Conservation (phyloP, 2,329 filamentous ascomycete genomes). For the Colletotrichum chlorophyti region DNA sequence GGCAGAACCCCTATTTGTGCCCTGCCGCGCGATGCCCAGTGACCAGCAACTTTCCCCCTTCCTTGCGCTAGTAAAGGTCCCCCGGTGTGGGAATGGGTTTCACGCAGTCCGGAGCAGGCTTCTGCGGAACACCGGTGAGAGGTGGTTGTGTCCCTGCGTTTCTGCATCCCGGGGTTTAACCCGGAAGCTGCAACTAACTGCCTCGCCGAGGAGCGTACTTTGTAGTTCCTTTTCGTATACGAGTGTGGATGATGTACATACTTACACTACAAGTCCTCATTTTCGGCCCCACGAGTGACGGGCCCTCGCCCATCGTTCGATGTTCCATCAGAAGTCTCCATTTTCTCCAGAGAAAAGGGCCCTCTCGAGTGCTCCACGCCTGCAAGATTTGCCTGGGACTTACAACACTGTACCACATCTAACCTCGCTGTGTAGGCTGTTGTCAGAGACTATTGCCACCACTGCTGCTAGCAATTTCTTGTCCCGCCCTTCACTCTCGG, state of each 20-base stretch:
- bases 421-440: not conserved
- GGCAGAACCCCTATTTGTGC: constrained; percentile 8
- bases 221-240: too few relatives aligned
- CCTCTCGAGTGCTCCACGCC: not conserved
- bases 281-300: not conserved
- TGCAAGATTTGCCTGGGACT: constrained; percentile 14
- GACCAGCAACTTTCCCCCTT: not conserved
- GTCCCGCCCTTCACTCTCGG: not conserved
- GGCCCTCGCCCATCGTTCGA: constrained; percentile 9
- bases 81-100: constrained; percentile 8
- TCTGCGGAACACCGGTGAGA: constrained; percentile 7
- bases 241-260: not conserved
- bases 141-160: too few relatives aligned
- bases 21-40: not conserved
- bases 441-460: not conserved
- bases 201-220: too few relatives aligned
- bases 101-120: constrained; percentile 11
- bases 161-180: constrained; percentile 6
- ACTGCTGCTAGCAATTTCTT: too few relatives aligned
- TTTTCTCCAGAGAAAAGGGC: not conserved
- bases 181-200: too few relatives aligned
- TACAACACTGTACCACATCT: not conserved
- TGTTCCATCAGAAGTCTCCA: constrained; percentile 10
- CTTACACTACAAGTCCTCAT: not conserved
- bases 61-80: constrained; percentile 4